Base-by-base conservation (phyloP, 306 rosid species). In the Dalbergia cultrata region DNA sequence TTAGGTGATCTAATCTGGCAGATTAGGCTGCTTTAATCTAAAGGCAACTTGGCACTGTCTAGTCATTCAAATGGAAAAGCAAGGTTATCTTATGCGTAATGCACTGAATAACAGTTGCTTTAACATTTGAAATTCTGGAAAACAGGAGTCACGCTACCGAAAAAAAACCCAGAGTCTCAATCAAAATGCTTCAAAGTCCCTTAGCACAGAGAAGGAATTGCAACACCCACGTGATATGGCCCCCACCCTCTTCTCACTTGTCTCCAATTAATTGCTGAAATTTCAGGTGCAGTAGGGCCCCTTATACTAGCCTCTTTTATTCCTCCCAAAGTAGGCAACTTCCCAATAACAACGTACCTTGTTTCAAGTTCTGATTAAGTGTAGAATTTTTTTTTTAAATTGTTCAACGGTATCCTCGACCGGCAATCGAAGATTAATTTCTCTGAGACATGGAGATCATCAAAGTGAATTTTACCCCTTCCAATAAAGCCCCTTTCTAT, bases 171-270 rank as follows among this genome's bases (percentile, higher is more conserved):
- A 13, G 47, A 64, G 44, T 79, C 75, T 58, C 71, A 22, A 74
- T 79, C 78, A 70, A 67, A 67, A 82, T 75, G 75, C 82, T 67
- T 72, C 78, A 3, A 67, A 58, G 22, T 81, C 33, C 39, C 64
- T 13, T 61, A 14, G 59, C 79, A 54, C 22, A 65, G 26, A 43
- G 66, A 87, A 70, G 79, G 85, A 73, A 73, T 61, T 61, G 69
- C 76, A 72, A 39, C 72, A 80, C 26, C 26, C 90, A 79, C 88
- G 88, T 82, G 90, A 85, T 82, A 13, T 87, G 85, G 85, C 43
- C 82, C 88, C 90, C 88, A 87, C 85, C 31, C 53, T 75, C 52
- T 57, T 77, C 68, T 76, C 75, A 61, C 1, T 81, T 87, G 90
- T 87, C 86, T 74, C 84, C 84, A 60, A 70, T 78, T 77, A 62